These are phyloP conservation scores for Monosporascus sp. DNA, from an alignment of 2,329 filamentous ascomycete genomes.

Conservation along the genomic window DNA sequence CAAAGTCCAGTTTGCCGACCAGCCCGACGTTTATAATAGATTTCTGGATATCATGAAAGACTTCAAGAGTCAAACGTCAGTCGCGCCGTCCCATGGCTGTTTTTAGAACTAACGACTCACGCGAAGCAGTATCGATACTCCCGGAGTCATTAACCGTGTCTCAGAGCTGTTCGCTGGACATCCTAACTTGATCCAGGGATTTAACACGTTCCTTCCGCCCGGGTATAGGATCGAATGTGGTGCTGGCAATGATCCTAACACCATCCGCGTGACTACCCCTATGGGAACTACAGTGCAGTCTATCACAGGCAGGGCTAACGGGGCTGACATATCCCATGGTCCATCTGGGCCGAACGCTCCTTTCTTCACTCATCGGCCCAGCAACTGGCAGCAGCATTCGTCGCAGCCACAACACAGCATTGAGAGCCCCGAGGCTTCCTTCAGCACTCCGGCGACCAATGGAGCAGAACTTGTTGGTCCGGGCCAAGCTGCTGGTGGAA, in stretches of 20 bases:
- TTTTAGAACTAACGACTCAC: conserved; percentile 22
- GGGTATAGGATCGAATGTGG: conserved; percentile 97
- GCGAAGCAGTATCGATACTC: conserved; percentile 74
- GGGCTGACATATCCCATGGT: conserved; percentile 38
- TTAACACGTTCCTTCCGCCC: conserved; percentile 94
- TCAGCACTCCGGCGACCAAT: conserved; percentile 52
- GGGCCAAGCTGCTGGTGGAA: conserved; percentile 28
- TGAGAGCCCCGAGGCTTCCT: conserved; percentile 58
- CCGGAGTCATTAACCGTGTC: conserved; percentile 93
- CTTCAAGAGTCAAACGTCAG: conserved; percentile 94
- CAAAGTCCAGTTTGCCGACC: conserved; percentile 95
- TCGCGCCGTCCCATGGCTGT: conserved; percentile 16
- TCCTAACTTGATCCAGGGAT: conserved; percentile 91
- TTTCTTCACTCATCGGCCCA: conserved; percentile 42
- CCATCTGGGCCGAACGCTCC: conserved; percentile 34
- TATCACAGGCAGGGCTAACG: conserved; percentile 55
- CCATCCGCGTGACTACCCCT: conserved; percentile 92
- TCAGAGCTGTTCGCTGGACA: conserved; percentile 95
- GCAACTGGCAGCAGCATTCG: conserved; percentile 48
- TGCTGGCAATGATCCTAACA: conserved; percentile 87
- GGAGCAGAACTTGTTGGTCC: conserved; percentile 43
- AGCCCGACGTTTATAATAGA: conserved; percentile 93
- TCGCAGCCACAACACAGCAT: conserved; percentile 53
- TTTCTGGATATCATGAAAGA: conserved; percentile 99
- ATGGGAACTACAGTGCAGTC: conserved; percentile 95